Base-by-base conservation (phyloP, 2,329 filamentous ascomycete genomes). In the Botrytis cinerea region DNA sequence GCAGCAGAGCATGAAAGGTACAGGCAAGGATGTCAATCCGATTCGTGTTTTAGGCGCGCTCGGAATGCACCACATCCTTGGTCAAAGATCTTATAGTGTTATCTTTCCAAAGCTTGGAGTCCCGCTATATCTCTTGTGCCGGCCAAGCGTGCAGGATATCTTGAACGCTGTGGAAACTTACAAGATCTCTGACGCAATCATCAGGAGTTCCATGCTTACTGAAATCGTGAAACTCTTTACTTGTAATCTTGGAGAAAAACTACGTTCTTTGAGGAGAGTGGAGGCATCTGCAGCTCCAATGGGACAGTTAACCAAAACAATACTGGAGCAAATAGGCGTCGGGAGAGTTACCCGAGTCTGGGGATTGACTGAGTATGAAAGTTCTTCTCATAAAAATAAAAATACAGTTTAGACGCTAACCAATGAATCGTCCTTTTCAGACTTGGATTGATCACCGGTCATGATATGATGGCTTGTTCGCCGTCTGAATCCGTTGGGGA, bases 61-160 rank as follows among this genome's bases (percentile, higher is more conserved):
- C 10, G 45, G 63, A 38, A 66, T 66, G 63, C 45, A 51, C 32
- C 63, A 66, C 7, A 51, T 66, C 2, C 63, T 66, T 66, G 63
- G 63, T 48, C 45, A 66, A 46, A 46, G 45, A 51, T 66, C 32
- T 3, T 51, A 35, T 66, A 66, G 45, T 32, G 45, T 66, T 7
- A 38, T 66, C 5, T 51, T 51, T 22, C 45, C 63, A 38, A 48
- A 38, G 45, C 63, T 66, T 97, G 77, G 77, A 75, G 97, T 74
- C 83, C 83, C 63, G 85, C 84, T 0, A 84, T 66, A 66, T 66
- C 20, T 66, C 7, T 28, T 66, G 18, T 48, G 28, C 35, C 28
- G n/a, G 5, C 63, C 63, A n/a, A 66, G 20, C 38, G 20, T n/a
- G 43, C 62, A 66, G 32, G 38, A 25, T 8, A 66, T 66, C 10